phyloP scores from a whole-genome alignment of 371 early-diverging fungal genomes.

The Mucor racemosus region DNA sequence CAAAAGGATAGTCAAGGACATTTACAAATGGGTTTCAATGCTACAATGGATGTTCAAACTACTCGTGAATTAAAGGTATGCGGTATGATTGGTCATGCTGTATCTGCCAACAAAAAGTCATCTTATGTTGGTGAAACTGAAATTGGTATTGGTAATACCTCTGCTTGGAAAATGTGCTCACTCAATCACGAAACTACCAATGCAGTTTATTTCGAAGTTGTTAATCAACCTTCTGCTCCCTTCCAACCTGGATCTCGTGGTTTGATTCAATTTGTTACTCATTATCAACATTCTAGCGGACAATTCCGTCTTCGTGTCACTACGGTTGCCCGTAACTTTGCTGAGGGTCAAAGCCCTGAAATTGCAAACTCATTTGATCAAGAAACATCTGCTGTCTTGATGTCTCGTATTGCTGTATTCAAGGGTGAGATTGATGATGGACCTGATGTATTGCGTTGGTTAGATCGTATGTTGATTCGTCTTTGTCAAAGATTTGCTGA shows the following conservation, averaged over 20 bases:
- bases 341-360: constrained; percentile 87
- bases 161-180: constrained; percentile 94
- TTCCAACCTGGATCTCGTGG: constrained; percentile 90
- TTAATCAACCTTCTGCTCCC: constrained; percentile 79
- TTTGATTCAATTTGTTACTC: constrained; percentile 93
- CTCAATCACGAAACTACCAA: constrained; percentile 87
- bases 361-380: constrained; percentile 97
- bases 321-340: constrained; percentile 93
- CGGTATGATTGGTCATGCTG: constrained; percentile 95
- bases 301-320: constrained; percentile 93
- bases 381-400: constrained; percentile 98
- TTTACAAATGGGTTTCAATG: constrained; percentile 97
- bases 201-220: constrained; percentile 96
- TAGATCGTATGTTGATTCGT: constrained; percentile 99
- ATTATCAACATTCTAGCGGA: constrained; percentile 95
- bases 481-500: constrained; percentile 98
- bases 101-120: constrained; percentile 89
- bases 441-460: constrained; percentile 97
- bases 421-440: constrained; percentile 98
- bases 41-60: constrained; percentile 95
- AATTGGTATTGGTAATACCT: constrained; percentile 96
- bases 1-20: constrained; percentile 88
- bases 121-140: constrained; percentile 96
- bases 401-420: constrained; percentile 98
- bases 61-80: constrained; percentile 94